A percentile compares a stretch with the other conserved stretches of the same genome.
These are phyloP conservation scores for Schizopora paradoxa DNA, from an alignment of 1,284 basidiomycete genomes.

Conservation along the genomic window DNA sequence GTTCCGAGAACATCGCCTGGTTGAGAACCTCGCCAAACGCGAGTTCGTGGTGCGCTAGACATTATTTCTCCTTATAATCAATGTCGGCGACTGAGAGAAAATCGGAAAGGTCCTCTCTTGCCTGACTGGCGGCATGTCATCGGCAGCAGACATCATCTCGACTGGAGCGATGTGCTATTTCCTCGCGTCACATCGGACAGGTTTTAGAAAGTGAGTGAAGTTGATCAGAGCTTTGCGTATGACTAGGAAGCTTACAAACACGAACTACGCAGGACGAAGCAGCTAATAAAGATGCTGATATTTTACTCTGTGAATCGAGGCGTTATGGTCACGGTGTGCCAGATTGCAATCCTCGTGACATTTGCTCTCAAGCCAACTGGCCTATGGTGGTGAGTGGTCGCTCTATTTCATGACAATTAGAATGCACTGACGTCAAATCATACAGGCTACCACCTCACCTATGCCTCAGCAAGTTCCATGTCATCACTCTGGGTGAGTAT, in stretches of 20 bases:
- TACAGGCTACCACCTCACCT: slow-evolving; percentile 13
- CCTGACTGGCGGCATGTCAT: too few species aligned
- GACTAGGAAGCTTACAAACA: too few species aligned
- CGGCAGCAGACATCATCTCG: slow-evolving; percentile 9
- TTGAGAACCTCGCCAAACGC: too few species aligned
- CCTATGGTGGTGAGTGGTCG: too few species aligned
- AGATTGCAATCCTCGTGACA: slow-evolving; percentile 2
- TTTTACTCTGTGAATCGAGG: slow-evolving; percentile 14
- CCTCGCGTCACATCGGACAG: slow-evolving; percentile 2
- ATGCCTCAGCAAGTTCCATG: slow-evolving; percentile 11
- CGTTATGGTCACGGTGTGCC: slow-evolving; percentile 2
- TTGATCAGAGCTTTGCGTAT: neutral
- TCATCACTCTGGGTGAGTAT: slow-evolving; percentile 12
- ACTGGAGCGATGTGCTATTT: slow-evolving; percentile 10
- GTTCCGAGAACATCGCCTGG: too few species aligned
- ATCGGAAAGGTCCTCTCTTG: too few species aligned
- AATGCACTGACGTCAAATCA: too few species aligned
- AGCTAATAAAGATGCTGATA: slow-evolving; percentile 1
- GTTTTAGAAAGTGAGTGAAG: slow-evolving; percentile 4
- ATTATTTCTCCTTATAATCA: too few species aligned
- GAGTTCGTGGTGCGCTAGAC: too few species aligned
- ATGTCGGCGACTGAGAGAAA: too few species aligned
- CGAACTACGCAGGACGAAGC: neutral
- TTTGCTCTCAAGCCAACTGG: too few species aligned
- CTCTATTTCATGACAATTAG: too few species aligned